These are phyloP conservation scores for Lachnellula subtilissima DNA, from an alignment of 2,329 filamentous ascomycete species.

Conservation along the genomic window DNA sequence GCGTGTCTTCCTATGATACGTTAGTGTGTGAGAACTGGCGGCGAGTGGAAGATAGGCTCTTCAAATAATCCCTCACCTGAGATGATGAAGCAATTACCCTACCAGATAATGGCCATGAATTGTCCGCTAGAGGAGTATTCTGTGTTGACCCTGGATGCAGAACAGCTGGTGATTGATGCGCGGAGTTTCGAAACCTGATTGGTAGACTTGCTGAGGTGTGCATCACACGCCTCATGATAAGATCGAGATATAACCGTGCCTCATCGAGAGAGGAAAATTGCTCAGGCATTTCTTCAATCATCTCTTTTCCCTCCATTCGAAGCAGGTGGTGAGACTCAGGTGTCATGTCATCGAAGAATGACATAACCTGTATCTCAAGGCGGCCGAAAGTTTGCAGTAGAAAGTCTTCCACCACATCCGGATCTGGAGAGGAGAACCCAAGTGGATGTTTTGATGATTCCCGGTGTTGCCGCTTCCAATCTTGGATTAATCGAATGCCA, in stretches of 20 bases:
- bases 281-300: slow-evolving; percentile 16
- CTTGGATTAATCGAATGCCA: slow-evolving; percentile 28
- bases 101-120: no score
- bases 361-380: slow-evolving; percentile 58
- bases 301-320: slow-evolving; percentile 15
- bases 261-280: slow-evolving; percentile 12
- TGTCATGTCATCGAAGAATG: slow-evolving; percentile 33
- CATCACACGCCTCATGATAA: slow-evolving; percentile 20
- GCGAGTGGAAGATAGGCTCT: no score
- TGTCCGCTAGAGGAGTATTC: no score
- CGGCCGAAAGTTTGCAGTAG: slow-evolving; percentile 57
- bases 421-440: slow-evolving; percentile 21
- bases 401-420: slow-evolving; percentile 44
- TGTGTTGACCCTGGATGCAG: not conserved
- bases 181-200: not conserved
- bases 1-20: not conserved
- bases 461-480: slow-evolving; percentile 23
- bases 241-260: slow-evolving; percentile 19
- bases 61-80: no score
- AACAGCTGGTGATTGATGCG: not conserved
- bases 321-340: slow-evolving; percentile 12
- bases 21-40: not conserved
- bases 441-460: slow-evolving; percentile 10
- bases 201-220: slow-evolving; percentile 16
- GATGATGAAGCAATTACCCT: no score